phyloP scores from a whole-genome alignment of 2,329 filamentous ascomycete genomes.

The Ophiostoma perfectum region DNA sequence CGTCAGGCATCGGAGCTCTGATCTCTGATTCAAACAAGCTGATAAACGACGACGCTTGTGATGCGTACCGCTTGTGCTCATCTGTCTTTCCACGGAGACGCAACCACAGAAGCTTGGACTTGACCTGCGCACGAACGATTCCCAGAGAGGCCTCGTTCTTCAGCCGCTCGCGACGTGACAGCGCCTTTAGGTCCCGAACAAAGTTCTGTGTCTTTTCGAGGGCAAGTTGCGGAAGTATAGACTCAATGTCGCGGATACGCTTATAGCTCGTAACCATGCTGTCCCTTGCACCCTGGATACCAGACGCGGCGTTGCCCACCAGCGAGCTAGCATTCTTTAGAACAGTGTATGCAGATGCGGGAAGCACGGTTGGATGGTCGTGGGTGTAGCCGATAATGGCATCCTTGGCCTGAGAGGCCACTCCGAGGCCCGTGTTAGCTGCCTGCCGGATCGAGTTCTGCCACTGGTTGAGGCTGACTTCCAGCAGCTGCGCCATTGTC shows the following conservation, averaged over 20 bases:
- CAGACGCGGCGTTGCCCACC: not conserved
- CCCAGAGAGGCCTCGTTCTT: conserved; percentile 13
- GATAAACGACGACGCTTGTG: conserved; percentile 22
- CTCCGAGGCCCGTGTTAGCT: conserved; percentile 38
- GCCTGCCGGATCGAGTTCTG: conserved; percentile 40
- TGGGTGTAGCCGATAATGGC: conserved; percentile 24
- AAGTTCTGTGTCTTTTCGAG: not conserved
- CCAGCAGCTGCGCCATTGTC: conserved; percentile 41
- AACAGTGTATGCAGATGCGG: conserved; percentile 2
- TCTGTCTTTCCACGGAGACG: conserved; percentile 22
- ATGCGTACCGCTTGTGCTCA: conserved; percentile 23
- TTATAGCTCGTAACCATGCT: not conserved
- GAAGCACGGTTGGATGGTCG: not conserved
- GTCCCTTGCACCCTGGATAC: not conserved
- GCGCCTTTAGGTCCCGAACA: not conserved
- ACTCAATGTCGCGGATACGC: not conserved
- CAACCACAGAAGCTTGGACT: conserved; percentile 28
- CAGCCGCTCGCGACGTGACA: not conserved
- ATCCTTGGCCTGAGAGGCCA: conserved; percentile 15
- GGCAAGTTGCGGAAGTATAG: not conserved
- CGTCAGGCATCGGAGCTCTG: not conserved
- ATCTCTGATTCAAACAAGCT: conserved; percentile 14
- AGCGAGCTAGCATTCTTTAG: not conserved
- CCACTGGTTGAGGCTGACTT: conserved; percentile 36
- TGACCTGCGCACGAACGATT: conserved; percentile 25